Conservation (phyloP, 768 basidiomycete species). For the Lepiota venenata region DNA sequence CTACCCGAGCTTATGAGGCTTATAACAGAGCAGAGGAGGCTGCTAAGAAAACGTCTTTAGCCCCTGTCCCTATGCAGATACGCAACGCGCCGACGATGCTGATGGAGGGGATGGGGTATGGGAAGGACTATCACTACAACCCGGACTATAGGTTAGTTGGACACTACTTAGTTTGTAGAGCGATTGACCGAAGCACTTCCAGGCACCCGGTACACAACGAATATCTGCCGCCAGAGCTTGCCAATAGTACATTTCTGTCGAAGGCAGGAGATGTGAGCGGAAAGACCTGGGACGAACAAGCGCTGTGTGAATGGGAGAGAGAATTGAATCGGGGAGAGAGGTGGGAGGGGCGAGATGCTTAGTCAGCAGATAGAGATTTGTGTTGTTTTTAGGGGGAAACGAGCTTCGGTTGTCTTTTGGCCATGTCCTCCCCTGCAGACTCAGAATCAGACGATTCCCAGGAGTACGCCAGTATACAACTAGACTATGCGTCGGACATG, state of each 20-base stretch:
- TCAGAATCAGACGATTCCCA: conserved; percentile 10
- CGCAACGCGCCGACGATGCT: conserved; percentile 75
- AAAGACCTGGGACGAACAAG: conserved; percentile 61
- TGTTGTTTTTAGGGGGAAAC: background rate
- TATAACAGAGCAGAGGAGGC: conserved; percentile 68
- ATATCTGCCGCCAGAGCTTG: conserved; percentile 52
- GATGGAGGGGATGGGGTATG: conserved; percentile 70
- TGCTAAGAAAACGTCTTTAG: conserved; percentile 46
- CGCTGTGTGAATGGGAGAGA: conserved; percentile 52
- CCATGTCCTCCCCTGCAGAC: conserved; percentile 2
- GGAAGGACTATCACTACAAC: conserved; percentile 61
- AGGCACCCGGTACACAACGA: conserved; percentile 67
- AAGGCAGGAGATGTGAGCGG: conserved; percentile 36
- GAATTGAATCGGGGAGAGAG: conserved; percentile 19
- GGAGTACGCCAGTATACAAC: conserved; percentile 2
- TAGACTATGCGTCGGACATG: background rate
- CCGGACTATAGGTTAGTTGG: conserved; percentile 47
- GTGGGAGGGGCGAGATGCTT: conserved; percentile 10
- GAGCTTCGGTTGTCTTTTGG: background rate
- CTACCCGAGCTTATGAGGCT: conserved; percentile 74
- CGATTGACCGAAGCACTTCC: background rate
- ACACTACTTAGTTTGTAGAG: no score
- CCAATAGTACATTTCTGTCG: conserved; percentile 40
- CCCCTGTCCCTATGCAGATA: conserved; percentile 67
- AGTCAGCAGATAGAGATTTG: background rate